Conservation (phyloP, 495 filamentous ascomycete genomes). For the Hypomontagnella monticulosa region DNA sequence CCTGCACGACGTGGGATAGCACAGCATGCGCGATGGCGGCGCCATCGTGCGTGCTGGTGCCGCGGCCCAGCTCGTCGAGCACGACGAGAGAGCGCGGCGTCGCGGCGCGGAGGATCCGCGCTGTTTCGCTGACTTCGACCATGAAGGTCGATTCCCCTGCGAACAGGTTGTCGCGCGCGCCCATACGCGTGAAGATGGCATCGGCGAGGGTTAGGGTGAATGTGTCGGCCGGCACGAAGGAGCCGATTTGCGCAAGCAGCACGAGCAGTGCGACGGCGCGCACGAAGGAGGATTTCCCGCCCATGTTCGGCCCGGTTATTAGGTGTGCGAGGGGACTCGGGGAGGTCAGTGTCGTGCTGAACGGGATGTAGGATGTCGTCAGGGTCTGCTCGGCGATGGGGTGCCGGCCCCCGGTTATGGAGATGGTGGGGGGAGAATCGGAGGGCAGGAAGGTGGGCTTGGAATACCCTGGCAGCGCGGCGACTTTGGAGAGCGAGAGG, state of each 20-base stretch:
- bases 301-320: constrained; percentile 98
- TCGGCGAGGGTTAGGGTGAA: constrained; percentile 84
- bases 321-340: constrained; percentile 76
- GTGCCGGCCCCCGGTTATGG: constrained; percentile 82
- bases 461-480: constrained; percentile 85
- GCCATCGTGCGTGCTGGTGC: constrained; percentile 93
- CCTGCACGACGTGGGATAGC: constrained; percentile 80
- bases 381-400: constrained; percentile 96
- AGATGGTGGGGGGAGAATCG: constrained; percentile 71
- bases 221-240: constrained; percentile 84
- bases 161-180: constrained; percentile 95
- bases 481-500: constrained; percentile 83
- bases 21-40: constrained; percentile 96
- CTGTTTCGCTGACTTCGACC: constrained; percentile 94
- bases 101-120: constrained; percentile 87
- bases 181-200: constrained; percentile 96
- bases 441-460: constrained; percentile 77
- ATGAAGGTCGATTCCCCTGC: constrained; percentile 96
- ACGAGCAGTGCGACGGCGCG: constrained; percentile 89
- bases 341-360: constrained; percentile 75
- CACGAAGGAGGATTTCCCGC: constrained; percentile 95
- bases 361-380: constrained; percentile 89
- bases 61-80: constrained; percentile 93
- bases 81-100: constrained; percentile 84
- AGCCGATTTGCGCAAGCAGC: constrained; percentile 94